Evolutionary conservation across 495 filamentous ascomycete species (phyloP).

Genomic region (Aspergillus wentii): DNA sequence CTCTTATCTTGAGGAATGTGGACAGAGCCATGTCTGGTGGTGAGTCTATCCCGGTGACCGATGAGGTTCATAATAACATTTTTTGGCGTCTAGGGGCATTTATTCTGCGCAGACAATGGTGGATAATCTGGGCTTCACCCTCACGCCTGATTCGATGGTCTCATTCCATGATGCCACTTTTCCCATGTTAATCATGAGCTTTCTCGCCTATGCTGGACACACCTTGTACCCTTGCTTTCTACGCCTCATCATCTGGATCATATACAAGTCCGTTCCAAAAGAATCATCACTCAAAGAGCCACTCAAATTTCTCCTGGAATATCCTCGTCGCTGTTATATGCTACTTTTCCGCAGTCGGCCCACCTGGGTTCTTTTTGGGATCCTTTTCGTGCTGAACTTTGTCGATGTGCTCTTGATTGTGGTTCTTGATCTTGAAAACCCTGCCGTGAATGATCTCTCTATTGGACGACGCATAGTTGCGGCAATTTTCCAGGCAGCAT

Average conservation of each 20-base stretch:
- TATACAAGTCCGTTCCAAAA: slow-evolving; percentile 46
- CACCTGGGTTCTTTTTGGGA: slow-evolving; percentile 60
- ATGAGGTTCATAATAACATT: too few species aligned
- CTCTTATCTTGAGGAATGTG: slow-evolving; percentile 47
- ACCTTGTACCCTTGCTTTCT: slow-evolving; percentile 79
- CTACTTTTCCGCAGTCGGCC: slow-evolving; percentile 54
- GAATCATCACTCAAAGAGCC: slow-evolving; percentile 23
- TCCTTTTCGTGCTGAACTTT: slow-evolving; percentile 51
- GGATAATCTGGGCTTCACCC: slow-evolving; percentile 57
- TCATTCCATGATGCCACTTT: slow-evolving; percentile 66
- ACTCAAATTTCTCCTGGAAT: slow-evolving; percentile 52
- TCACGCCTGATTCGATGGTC: slow-evolving; percentile 81
- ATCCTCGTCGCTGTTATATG: slow-evolving; percentile 60
- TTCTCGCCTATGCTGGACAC: slow-evolving; percentile 78
- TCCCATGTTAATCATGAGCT: slow-evolving; percentile 62
- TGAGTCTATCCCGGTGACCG: too few species aligned
- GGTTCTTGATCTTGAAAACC: slow-evolving; percentile 47
- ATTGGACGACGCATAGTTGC: slow-evolving; percentile 40
- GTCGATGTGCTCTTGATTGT: slow-evolving; percentile 57
- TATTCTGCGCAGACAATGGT: slow-evolving; percentile 31
- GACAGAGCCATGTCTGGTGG: slow-evolving; percentile 67
- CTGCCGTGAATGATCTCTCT: slow-evolving; percentile 21
- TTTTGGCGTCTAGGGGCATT: slow-evolving; percentile 20
- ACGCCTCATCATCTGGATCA: slow-evolving; percentile 71
- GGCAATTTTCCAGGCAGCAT: slow-evolving; percentile 56